These are phyloP conservation scores for Fusarium pseudograminearum DNA, from an alignment of 2,329 filamentous ascomycete genomes.

Conservation along the genomic window DNA sequence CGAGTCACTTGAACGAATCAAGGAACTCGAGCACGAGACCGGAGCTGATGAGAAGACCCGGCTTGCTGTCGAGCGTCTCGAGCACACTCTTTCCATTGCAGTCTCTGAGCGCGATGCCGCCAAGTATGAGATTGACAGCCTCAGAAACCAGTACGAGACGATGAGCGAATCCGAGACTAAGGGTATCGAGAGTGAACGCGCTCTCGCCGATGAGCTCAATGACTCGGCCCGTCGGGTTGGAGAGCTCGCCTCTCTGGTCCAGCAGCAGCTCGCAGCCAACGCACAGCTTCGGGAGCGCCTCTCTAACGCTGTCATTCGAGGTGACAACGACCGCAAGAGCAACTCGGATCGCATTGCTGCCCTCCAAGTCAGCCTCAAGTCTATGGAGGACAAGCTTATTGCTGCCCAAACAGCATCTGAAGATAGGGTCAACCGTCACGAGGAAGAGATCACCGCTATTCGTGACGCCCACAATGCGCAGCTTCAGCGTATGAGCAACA, in stretches of 20 bases:
- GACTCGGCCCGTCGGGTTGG: slow-evolving; percentile 83
- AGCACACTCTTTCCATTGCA: slow-evolving; percentile 75
- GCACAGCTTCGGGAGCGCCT: slow-evolving; percentile 80
- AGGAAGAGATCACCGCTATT: slow-evolving; percentile 82
- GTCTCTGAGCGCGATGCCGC: slow-evolving; percentile 80
- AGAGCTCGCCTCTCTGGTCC: slow-evolving; percentile 81
- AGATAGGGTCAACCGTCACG: slow-evolving; percentile 83
- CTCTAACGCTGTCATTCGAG: slow-evolving; percentile 81
- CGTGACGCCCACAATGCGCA: slow-evolving; percentile 82
- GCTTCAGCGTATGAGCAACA: slow-evolving; percentile 77
- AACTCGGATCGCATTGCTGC: slow-evolving; percentile 86
- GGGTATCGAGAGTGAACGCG: slow-evolving; percentile 70
- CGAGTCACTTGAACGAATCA: slow-evolving; percentile 74
- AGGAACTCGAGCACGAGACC: slow-evolving; percentile 68
- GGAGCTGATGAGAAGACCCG: slow-evolving; percentile 69
- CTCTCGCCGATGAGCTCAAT: slow-evolving; percentile 76
- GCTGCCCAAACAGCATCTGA: slow-evolving; percentile 88
- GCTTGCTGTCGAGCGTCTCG: slow-evolving; percentile 72
- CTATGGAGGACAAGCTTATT: slow-evolving; percentile 86
- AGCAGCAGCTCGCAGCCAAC: slow-evolving; percentile 84
- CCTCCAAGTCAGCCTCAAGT: slow-evolving; percentile 83
- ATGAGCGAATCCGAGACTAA: slow-evolving; percentile 68
- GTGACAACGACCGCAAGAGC: slow-evolving; percentile 83
- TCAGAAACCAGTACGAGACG: slow-evolving; percentile 70
- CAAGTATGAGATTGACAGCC: slow-evolving; percentile 71